Evolutionary conservation across 164 flowering plant species (phyloP).

Genomic region (Piper longum): DNA sequence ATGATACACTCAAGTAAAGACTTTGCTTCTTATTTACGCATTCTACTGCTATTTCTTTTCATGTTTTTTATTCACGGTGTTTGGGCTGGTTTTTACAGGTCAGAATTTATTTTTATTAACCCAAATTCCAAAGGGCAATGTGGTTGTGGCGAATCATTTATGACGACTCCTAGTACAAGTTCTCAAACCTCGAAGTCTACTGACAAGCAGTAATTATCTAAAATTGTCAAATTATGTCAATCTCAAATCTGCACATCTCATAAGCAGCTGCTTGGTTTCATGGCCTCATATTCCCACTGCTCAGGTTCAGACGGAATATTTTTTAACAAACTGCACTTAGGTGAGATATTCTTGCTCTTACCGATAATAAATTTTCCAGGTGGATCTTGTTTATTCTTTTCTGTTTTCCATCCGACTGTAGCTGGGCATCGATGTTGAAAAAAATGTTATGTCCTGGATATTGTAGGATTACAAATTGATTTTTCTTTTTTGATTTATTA

Average conservation of each 20-base stretch:
- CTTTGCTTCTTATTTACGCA: too few species aligned
- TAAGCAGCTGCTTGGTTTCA: neutral
- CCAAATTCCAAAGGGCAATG: constrained; percentile 80
- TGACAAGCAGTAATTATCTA: neutral
- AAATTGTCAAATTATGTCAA: neutral
- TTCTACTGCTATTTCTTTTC: neutral
- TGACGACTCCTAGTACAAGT: constrained; percentile 36
- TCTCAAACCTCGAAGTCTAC: neutral
- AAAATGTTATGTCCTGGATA: too few species aligned
- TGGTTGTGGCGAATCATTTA: constrained; percentile 85
- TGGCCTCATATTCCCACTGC: neutral
- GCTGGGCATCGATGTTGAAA: too few species aligned
- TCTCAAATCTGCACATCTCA: neutral
- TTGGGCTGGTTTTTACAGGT: constrained; percentile 26
- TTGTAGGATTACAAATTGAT: too few species aligned
- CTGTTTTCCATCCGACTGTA: too few species aligned
- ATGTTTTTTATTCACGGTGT: neutral
- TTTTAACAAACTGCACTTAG: neutral
- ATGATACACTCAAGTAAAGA: constrained; percentile 61
- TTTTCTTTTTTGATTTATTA: too few species aligned
- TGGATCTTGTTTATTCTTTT: too few species aligned
- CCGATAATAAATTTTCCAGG: too few species aligned
- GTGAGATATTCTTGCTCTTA: too few species aligned
- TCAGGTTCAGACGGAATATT: neutral
- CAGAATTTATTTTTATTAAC: constrained; percentile 77